These are phyloP conservation scores for Colletotrichum sp. DNA, from an alignment of 2,329 filamentous ascomycete genomes.

Conservation along the genomic window DNA sequence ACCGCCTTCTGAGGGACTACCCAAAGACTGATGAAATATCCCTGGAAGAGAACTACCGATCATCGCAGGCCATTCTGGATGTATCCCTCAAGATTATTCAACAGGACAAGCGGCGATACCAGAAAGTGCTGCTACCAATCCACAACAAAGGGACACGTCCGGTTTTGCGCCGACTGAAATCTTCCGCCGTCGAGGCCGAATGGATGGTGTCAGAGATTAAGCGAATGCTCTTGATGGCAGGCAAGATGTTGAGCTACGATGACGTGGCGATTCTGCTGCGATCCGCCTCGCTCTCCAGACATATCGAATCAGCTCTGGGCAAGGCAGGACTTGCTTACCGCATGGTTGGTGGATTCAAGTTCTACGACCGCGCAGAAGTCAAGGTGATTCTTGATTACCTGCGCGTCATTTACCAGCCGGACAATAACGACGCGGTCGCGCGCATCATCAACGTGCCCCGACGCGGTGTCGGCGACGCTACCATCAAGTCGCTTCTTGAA, in stretches of 20 bases:
- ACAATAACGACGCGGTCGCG: conserved; percentile 85
- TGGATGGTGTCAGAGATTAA: conserved; percentile 90
- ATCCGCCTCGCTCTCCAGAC: conserved; percentile 80
- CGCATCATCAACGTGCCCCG: conserved; percentile 86
- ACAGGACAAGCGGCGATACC: conserved; percentile 81
- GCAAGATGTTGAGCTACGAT: conserved; percentile 72
- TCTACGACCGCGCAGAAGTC: conserved; percentile 91
- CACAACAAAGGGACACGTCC: conserved; percentile 82
- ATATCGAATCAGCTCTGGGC: conserved; percentile 84
- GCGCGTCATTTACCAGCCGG: conserved; percentile 80
- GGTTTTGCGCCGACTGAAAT: conserved; percentile 77
- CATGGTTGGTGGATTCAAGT: conserved; percentile 89
- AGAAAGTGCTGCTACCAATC: conserved; percentile 80
- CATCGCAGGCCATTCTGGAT: conserved; percentile 82
- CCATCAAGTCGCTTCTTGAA: conserved; percentile 74
- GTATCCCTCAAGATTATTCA: conserved; percentile 87
- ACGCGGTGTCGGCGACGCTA: conserved; percentile 80
- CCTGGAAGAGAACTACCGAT: conserved; percentile 93
- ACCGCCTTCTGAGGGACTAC: conserved; percentile 77
- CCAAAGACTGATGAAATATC: conserved; percentile 81
- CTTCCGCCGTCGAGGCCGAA: conserved; percentile 74
- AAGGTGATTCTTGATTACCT: conserved; percentile 89
- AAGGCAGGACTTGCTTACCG: conserved; percentile 84
- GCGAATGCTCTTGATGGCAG: conserved; percentile 73
- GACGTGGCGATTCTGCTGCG: conserved; percentile 90